These are phyloP conservation scores for Leishmania lainsoni DNA, from an alignment of 208 protist species.

Conservation along the genomic window DNA sequence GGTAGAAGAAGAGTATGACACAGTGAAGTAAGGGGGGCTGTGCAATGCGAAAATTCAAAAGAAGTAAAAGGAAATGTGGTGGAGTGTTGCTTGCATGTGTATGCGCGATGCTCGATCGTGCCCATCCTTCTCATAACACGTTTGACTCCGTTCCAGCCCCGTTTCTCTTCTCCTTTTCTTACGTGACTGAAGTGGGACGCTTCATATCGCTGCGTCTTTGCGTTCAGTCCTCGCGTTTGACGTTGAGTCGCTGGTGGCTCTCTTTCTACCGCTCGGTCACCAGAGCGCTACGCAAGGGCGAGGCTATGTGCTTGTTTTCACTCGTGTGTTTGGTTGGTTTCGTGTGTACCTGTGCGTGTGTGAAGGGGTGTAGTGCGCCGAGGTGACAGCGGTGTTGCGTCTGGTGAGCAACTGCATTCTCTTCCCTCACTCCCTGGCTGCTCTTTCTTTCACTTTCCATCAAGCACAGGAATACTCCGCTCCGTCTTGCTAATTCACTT, in stretches of 20 bases:
- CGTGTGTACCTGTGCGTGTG: background rate
- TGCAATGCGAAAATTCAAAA: background rate
- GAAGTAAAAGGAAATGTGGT: background rate
- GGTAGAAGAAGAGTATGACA: background rate
- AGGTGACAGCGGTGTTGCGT: background rate
- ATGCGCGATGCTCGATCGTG: slow-evolving; percentile 6
- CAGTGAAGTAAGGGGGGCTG: background rate
- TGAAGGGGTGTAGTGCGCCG: background rate
- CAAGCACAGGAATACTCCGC: background rate
- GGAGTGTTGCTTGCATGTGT: slow-evolving; percentile 21
- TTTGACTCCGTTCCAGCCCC: background rate
- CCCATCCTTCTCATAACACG: background rate
- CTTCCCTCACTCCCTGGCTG: background rate
- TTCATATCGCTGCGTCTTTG: background rate
- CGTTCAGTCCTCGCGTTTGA: background rate
- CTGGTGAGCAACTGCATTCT: background rate
- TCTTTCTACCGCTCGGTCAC: background rate
- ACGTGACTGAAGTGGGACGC: background rate
- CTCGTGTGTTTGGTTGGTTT: background rate
- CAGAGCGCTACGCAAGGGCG: background rate
- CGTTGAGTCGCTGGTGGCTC: background rate
- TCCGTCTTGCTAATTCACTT: background rate
- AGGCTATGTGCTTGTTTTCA: background rate
- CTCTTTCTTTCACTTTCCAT: background rate
- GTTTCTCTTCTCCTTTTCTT: background rate